Conservation (phyloP, 192 early-diverging fungal genomes). For the Thamnidium elegans region DNA sequence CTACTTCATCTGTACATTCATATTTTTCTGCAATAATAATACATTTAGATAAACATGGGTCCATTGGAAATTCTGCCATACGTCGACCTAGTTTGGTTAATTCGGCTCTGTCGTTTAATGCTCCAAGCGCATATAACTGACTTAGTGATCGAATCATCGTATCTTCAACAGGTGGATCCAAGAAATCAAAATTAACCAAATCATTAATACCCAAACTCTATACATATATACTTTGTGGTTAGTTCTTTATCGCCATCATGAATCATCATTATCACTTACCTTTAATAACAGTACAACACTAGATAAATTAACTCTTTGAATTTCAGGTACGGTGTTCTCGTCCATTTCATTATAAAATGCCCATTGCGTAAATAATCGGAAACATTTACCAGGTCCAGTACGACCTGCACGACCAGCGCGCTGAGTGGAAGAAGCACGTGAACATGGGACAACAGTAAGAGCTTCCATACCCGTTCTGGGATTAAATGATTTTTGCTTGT, state of each 20-base stretch:
- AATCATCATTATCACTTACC: constrained; percentile 25
- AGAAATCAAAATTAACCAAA: constrained; percentile 95
- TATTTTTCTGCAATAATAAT: constrained; percentile 91
- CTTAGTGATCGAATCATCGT: constrained; percentile 91
- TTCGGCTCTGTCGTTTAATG: constrained; percentile 88
- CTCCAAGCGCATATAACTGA: constrained; percentile 87
- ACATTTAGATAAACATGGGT: constrained; percentile 93
- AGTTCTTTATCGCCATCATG: neutral
- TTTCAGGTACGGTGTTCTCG: constrained; percentile 93
- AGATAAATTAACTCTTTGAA: constrained; percentile 91
- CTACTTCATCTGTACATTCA: constrained; percentile 88
- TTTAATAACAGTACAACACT: constrained; percentile 91
- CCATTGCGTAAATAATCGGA: constrained; percentile 90
- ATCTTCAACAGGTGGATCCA: constrained; percentile 95
- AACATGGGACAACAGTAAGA: constrained; percentile 91
- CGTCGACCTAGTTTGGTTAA: constrained; percentile 93
- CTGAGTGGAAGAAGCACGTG: constrained; percentile 91
- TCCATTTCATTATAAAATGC: constrained; percentile 94
- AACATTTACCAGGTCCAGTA: constrained; percentile 96
- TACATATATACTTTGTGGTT: neutral
- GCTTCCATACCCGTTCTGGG: constrained; percentile 96
- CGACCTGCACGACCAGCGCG: constrained; percentile 94
- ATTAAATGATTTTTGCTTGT: constrained; percentile 95
- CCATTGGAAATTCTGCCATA: constrained; percentile 98
- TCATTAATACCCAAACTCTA: constrained; percentile 94